Conservation (phyloP, 352 stramenopile species). For the Aphanomyces euteiches region DNA sequence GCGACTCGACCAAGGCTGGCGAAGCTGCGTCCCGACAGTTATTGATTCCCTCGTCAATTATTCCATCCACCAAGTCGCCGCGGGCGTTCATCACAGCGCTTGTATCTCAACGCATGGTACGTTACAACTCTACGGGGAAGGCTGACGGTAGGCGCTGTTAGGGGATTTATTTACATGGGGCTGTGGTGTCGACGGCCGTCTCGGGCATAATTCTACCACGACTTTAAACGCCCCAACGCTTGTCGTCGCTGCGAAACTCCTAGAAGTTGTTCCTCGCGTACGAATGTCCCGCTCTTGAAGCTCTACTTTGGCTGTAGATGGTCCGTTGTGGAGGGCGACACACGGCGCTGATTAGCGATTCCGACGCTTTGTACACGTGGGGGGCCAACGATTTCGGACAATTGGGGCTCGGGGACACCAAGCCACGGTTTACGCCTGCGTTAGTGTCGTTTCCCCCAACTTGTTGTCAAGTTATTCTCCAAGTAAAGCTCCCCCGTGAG, state of each 20-base stretch:
- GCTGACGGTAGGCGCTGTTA: neutral
- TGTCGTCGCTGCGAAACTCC: constrained; percentile 42
- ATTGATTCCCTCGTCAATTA: constrained; percentile 49
- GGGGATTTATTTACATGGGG: constrained; percentile 70
- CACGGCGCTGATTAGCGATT: constrained; percentile 62
- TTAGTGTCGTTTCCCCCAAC: constrained; percentile 42
- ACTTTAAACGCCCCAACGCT: constrained; percentile 40
- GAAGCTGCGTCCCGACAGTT: constrained; percentile 54
- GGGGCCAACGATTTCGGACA: constrained; percentile 79
- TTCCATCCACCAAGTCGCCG: constrained; percentile 66
- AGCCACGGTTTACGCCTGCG: constrained; percentile 41
- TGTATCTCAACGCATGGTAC: constrained; percentile 61
- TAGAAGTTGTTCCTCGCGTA: constrained; percentile 35
- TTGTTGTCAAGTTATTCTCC: neutral
- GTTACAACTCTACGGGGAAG: neutral
- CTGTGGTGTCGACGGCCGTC: constrained; percentile 58
- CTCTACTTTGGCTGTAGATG: constrained; percentile 31
- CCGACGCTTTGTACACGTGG: constrained; percentile 69
- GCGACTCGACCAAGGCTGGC: constrained; percentile 58
- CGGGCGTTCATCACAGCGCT: constrained; percentile 68
- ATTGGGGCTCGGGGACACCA: constrained; percentile 57
- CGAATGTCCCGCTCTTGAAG: too few relatives aligned
- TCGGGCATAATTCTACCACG: constrained; percentile 47
- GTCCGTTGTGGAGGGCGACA: constrained; percentile 66
- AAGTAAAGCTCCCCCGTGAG: neutral